Percentiles rank a stretch among this genome's conserved stretches.
These are phyloP conservation scores for Penicillium sp. DNA, from an alignment of 2,329 filamentous ascomycete species.

Conservation along the genomic window DNA sequence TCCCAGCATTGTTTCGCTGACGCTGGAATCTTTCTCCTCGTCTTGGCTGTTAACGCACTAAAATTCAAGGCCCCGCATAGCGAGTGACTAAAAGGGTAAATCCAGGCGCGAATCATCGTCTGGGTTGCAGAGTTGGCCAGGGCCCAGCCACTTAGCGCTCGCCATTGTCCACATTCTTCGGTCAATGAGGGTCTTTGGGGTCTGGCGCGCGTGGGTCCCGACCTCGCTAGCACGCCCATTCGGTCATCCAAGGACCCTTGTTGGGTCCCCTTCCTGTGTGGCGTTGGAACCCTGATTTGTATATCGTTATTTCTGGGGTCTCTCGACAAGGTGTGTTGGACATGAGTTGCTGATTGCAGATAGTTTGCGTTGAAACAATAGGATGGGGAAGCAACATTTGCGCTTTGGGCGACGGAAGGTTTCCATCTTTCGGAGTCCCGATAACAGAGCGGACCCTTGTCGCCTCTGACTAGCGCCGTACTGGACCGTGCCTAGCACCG, in stretches of 20 bases:
- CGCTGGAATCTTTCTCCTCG: constrained; percentile 7
- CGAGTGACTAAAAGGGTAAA: constrained; percentile 4
- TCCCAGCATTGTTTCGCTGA: neutral
- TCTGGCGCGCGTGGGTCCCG: neutral
- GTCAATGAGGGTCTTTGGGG: neutral
- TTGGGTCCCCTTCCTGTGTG: constrained; percentile 3
- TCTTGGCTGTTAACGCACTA: constrained; percentile 14
- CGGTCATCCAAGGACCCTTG: constrained; percentile 6
- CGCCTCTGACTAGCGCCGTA: neutral
- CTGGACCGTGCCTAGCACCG: neutral
- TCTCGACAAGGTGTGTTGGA: neutral
- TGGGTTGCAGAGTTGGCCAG: constrained; percentile 17
- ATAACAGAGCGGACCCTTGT: neutral
- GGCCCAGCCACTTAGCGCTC: constrained; percentile 14
- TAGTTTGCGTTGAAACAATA: neutral
- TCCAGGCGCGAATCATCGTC: constrained; percentile 15
- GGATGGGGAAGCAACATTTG: too few relatives aligned
- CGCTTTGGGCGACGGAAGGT: neutral
- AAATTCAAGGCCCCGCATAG: constrained; percentile 15
- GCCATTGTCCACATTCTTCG: neutral
- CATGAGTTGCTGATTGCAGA: neutral
- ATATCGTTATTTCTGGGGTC: neutral
- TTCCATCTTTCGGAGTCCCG: neutral
- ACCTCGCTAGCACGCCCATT: neutral
- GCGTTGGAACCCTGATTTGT: neutral